phyloP scores from a whole-genome alignment of 2,329 filamentous ascomycete genomes.

The Monosporascus sp. region DNA sequence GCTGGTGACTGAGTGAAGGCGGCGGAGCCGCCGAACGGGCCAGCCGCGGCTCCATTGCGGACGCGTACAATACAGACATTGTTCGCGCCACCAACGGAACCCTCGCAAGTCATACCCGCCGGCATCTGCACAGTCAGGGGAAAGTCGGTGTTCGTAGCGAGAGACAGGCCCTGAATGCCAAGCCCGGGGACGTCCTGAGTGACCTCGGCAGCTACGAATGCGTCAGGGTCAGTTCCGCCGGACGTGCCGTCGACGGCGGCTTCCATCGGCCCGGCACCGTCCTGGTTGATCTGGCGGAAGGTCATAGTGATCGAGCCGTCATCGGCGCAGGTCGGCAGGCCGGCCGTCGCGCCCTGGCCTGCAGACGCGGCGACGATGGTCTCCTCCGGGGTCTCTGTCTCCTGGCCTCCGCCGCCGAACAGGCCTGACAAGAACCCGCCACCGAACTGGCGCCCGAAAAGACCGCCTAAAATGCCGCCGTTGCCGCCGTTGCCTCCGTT shows the following conservation, averaged over 20 bases:
- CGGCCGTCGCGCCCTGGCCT: constrained; percentile 46
- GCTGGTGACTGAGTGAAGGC: constrained; percentile 57
- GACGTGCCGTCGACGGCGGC: constrained; percentile 58
- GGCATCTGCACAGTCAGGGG: constrained; percentile 61
- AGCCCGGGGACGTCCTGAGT: constrained; percentile 57
- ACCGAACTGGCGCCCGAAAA: constrained; percentile 20
- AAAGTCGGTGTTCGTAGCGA: constrained; percentile 58
- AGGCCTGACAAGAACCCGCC: constrained; percentile 22
- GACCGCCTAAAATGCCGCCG: no score
- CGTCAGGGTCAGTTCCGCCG: constrained; percentile 52
- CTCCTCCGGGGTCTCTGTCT: constrained; percentile 39
- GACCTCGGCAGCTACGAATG: constrained; percentile 55
- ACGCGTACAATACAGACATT: constrained; percentile 63
- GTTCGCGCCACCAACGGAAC: constrained; percentile 48
- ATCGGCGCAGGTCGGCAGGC: constrained; percentile 56
- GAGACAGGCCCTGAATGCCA: constrained; percentile 50
- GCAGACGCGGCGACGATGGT: constrained; percentile 46
- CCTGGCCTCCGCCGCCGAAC: constrained; percentile 31
- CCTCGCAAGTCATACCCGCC: constrained; percentile 60
- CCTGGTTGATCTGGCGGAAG: constrained; percentile 67
- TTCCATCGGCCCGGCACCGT: constrained; percentile 59
- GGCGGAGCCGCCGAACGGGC: constrained; percentile 61
- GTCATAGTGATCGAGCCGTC: constrained; percentile 58
- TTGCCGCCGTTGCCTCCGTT: constrained; percentile 8
- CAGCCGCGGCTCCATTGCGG: constrained; percentile 55